phyloP scores from a whole-genome alignment of 306 rosid genomes.

The Lablab purpureus region DNA sequence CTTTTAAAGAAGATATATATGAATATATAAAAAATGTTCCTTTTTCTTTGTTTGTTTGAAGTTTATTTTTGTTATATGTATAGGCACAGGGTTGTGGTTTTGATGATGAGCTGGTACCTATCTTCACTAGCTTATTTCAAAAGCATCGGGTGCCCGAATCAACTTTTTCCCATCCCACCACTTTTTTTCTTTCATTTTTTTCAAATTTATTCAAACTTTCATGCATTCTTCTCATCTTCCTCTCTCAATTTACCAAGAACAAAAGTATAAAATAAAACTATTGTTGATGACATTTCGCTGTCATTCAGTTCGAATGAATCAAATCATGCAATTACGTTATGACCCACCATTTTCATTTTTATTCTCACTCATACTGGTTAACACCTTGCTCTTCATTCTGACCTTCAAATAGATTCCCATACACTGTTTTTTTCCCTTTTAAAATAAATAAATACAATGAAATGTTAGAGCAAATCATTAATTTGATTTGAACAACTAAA shows the following conservation, averaged over 20 bases:
- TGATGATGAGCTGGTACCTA: conserved; percentile 6
- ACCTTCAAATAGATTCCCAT: conserved; percentile 16
- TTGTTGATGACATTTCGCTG: conserved; percentile 30
- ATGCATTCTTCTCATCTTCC: neutral
- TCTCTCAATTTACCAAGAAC: neutral
- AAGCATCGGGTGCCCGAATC: conserved; percentile 53
- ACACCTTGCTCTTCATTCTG: neutral
- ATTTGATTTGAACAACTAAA: too few species aligned
- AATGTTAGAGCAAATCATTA: too few species aligned
- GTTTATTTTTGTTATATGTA: neutral
- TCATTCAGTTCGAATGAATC: conserved; percentile 41
- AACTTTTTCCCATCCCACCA: conserved; percentile 39
- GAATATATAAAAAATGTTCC: neutral
- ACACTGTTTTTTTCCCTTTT: neutral
- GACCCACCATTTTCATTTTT: conserved; percentile 33
- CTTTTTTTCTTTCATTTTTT: too few species aligned
- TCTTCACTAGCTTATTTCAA: conserved; percentile 35
- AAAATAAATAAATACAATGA: neutral
- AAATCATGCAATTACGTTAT: conserved; percentile 30
- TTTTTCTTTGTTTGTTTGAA: neutral
- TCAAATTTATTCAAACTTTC: neutral
- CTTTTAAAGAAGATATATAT: neutral
- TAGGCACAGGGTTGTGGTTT: neutral
- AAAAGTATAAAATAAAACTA: neutral
- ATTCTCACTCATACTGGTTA: neutral